Evolutionary conservation across 2,329 filamentous ascomycete species (phyloP).

Genomic region (Ascochyta clinopodiicola): DNA sequence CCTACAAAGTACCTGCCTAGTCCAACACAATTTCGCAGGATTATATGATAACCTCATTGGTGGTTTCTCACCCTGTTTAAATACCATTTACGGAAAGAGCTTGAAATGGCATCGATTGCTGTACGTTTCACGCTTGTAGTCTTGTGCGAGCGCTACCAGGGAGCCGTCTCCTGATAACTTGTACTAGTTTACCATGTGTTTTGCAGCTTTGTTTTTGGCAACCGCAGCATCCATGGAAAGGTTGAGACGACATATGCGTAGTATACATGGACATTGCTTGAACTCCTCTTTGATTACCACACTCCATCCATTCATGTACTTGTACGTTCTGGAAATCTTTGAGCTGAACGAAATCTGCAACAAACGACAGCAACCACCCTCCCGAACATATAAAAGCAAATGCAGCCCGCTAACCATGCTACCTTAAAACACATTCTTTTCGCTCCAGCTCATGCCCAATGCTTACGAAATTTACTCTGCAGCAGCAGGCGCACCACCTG

Average conservation of each 20-base stretch:
- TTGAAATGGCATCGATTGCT: not conserved
- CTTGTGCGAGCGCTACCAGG: not conserved
- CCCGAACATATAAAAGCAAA: conserved; percentile 10
- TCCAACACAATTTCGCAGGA: too few species aligned
- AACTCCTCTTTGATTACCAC: not conserved
- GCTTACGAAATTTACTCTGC: not conserved
- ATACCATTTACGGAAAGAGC: not conserved
- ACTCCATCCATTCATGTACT: not conserved
- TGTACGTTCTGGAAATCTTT: not conserved
- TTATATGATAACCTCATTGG: not conserved
- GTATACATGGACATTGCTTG: not conserved
- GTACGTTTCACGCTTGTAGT: conserved; percentile 12
- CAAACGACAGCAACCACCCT: not conserved
- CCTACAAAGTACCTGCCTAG: too few species aligned
- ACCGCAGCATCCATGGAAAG: not conserved
- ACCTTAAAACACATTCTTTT: conserved; percentile 11
- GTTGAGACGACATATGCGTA: not conserved
- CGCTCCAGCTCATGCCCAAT: not conserved
- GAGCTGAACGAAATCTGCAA: not conserved
- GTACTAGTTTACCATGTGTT: not conserved
- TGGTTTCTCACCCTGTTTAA: not conserved
- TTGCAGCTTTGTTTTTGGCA: not conserved
- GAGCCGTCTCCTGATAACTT: not conserved
- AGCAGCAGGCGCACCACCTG: conserved; percentile 15
- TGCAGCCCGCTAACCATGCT: conserved; percentile 17